A percentile compares a stretch with the other conserved stretches of the same genome.
Conservation (phyloP, 306 rosid species). For the Lathyrus sativus region DNA sequence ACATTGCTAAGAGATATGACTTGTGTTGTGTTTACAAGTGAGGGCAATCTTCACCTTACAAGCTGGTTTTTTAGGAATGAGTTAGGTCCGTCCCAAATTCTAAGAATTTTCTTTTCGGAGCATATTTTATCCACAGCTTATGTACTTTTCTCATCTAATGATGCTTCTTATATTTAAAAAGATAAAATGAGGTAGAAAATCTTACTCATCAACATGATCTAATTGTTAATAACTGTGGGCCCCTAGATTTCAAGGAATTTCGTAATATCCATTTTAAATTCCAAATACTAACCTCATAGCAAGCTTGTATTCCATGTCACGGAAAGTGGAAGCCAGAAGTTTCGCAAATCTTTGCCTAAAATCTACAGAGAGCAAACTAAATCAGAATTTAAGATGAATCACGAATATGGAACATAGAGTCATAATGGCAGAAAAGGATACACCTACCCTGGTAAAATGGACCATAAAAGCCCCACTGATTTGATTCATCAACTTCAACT, state of each 20-base stretch:
- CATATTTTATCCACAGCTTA: neutral
- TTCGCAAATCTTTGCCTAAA: constrained; percentile 75
- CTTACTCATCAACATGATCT: constrained; percentile 16
- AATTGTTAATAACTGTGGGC: constrained; percentile 13
- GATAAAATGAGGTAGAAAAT: neutral
- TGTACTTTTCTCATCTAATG: neutral
- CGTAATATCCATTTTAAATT: constrained; percentile 21
- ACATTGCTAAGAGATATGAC: too few relatives aligned
- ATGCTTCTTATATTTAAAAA: neutral
- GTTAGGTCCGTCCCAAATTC: too few relatives aligned
- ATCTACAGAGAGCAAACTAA: constrained; percentile 49
- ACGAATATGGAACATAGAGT: neutral
- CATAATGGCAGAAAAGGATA: constrained; percentile 32
- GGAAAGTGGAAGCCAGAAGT: constrained; percentile 67
- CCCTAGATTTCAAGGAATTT: constrained; percentile 9
- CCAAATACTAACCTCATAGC: constrained; percentile 75
- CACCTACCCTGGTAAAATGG: constrained; percentile 77
- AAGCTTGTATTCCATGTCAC: constrained; percentile 74
- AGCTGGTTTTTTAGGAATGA: too few relatives aligned
- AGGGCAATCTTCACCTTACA: too few relatives aligned
- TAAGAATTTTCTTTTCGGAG: neutral
- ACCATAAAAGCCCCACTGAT: constrained; percentile 64
- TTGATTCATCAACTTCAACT: constrained; percentile 68
- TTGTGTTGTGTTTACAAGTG: too few relatives aligned
- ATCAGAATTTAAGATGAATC: constrained; percentile 31